Base-by-base conservation (phyloP, 345 rosid genomes). In the Pugionium dolabratum region DNA sequence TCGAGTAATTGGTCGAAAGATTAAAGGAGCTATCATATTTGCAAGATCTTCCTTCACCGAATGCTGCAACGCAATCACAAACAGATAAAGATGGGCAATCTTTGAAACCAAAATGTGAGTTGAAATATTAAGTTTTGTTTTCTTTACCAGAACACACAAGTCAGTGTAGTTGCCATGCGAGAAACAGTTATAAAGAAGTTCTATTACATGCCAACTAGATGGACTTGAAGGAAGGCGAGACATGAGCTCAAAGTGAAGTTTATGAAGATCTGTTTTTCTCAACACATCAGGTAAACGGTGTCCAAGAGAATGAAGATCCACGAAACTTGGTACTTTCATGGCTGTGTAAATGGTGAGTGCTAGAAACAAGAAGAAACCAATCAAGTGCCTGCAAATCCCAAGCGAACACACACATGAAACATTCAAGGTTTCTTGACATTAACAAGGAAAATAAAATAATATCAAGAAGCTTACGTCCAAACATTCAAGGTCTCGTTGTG, bases 401-500 rank as follows among this genome's bases (percentile, higher is more conserved):
- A 27, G 4, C 52, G 18, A 18, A 54, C 45, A 53, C 10, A 29
- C 0, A 7, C 5, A 51, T 18, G 18, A 18, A 18, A 18, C 8
- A n/a, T 7, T 41, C 44, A 48, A 46, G 10, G 31, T 18, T 70
- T 53, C 56, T 53, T 61, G 62, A 18, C 3, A 33, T 37, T 9
- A 33, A 55, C 31, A 30, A 4, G 9, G 41, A 7, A 2, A 27
- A 4, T 18, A 18, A 44, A 11, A 18, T 18, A 18, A 18, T 0
- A 18, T 18, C 41, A 54, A 71, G 51, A 54, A 37, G 35, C 11
- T 85, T 77, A 93, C 97, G 97, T 93, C 97, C 98, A 93, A 39
- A 93, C 96, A 60, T 93, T 93, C 46, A 93, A 74, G 6, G 98
- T 93, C 79, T 89, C 98, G 25, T 93, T 93, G 69, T 93, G 98